Base-by-base conservation (phyloP, 2,329 filamentous ascomycete genomes). In the Microsporum ferrugineum region DNA sequence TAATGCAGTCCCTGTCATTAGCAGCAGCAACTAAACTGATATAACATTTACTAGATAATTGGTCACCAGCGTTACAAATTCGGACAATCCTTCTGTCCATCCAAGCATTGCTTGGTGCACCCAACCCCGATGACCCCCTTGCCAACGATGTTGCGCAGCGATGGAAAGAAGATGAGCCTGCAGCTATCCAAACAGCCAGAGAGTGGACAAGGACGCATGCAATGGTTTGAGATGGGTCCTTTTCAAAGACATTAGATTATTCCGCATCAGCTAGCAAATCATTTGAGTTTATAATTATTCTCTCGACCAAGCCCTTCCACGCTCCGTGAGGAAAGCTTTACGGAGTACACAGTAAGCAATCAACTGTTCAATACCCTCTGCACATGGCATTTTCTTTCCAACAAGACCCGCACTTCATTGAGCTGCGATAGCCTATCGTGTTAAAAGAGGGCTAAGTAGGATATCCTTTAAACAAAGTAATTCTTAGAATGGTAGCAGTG, bases 1-100 rank as follows among this genome's bases (percentile, higher is more conserved):
- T 31, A 17, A 47, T 14, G 27, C 33, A 7, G 36, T 31, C 39
- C 49, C 5, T 34, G 14, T 17, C 29, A 2, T 14, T 31, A 10
- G n/a, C 17, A 17, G 57, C 59, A 64, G 36, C 3, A 27, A 14
- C 55, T 43, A 41, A 57, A 5, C 12, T 69, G 66, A 61, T 55
- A 49, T 36, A 12, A 29, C 49, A 60, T 34, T 65, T 60, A 65
- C 59, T 63, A 96, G 91, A 92, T 74, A 99, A 99, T 81, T 99
- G 94, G 94, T 97, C 92, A 27, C 94, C 94, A 3, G 94, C 95
- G 12, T 84, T 99, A 36, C 94, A 99, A 76, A 99, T 99, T 72
- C 87, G 94, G 65, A 99, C 94, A 5, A 99, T 99, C 67, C 84
- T 99, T n/a, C 85, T 99, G 60, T 97, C 92, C 7, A 99, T 99